Conservation (phyloP, 2,329 filamentous ascomycete species). For the Fusarium sp. region DNA sequence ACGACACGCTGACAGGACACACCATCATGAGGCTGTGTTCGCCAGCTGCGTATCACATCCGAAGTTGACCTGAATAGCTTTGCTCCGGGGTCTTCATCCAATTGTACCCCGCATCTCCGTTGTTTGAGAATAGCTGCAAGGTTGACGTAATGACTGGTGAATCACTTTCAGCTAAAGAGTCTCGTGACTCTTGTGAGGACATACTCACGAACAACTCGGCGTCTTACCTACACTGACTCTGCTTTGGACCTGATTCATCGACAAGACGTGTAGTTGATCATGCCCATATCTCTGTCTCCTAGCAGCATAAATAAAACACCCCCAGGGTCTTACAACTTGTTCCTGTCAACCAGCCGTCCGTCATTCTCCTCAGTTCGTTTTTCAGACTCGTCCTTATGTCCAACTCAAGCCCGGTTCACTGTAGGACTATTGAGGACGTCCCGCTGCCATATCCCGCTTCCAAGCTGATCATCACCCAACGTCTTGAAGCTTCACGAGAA, state of each 20-base stretch:
- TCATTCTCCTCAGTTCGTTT: not conserved
- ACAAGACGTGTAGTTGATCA: constrained; percentile 5
- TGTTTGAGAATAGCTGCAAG: not conserved
- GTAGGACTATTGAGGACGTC: constrained; percentile 43
- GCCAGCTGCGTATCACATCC: constrained; percentile 7
- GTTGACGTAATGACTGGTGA: constrained; percentile 26
- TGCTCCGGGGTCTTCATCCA: not conserved
- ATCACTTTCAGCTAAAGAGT: constrained; percentile 12
- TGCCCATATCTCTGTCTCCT: not conserved
- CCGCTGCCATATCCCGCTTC: constrained; percentile 56
- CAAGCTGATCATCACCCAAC: constrained; percentile 57
- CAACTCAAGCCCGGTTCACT: constrained; percentile 10
- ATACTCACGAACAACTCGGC: constrained; percentile 6
- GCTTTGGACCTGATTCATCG: constrained; percentile 21
- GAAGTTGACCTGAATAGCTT: not conserved
- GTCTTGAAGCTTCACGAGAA: constrained; percentile 47
- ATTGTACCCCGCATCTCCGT: not conserved
- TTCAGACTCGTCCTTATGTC: constrained; percentile 35
- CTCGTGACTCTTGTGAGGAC: not conserved
- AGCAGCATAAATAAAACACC: constrained; percentile 9
- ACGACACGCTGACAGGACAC: constrained; percentile 1
- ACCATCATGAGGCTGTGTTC: not conserved
- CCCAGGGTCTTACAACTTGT: not conserved
- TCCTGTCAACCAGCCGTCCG: not conserved
- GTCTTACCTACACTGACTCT: not conserved